phyloP scores from a whole-genome alignment of 331 rosid species.

The Rosa hybrid region DNA sequence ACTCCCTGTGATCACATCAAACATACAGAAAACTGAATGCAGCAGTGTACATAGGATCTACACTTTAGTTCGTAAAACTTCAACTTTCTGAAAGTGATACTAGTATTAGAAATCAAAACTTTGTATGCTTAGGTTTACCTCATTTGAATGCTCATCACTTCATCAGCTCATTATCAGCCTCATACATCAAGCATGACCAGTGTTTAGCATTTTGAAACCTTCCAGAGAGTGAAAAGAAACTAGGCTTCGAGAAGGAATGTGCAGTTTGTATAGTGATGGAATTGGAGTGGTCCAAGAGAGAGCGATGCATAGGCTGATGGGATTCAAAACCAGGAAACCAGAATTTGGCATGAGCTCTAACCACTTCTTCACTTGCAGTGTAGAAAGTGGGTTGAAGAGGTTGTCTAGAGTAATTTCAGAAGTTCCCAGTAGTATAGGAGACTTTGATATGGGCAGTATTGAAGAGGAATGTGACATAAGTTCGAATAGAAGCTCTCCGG shows the following conservation, averaged over 20 bases:
- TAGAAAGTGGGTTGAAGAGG: neutral
- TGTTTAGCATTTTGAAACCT: neutral
- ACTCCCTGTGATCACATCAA: neutral
- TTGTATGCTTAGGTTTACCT: slow-evolving; percentile 14
- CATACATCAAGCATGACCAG: slow-evolving; percentile 33
- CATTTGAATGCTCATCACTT: slow-evolving; percentile 23
- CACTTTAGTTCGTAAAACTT: neutral
- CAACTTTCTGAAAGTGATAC: neutral
- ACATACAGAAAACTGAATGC: neutral
- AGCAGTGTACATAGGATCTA: neutral
- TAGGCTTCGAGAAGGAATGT: slow-evolving; percentile 16
- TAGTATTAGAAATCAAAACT: neutral
- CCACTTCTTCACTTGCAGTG: neutral
- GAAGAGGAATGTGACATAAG: neutral
- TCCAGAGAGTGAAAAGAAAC: neutral
- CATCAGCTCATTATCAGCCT: slow-evolving; percentile 25
- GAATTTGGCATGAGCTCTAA: neutral
- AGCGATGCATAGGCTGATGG: neutral
- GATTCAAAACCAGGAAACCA: neutral
- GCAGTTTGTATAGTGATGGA: neutral
- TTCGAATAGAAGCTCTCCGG: neutral
- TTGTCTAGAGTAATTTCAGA: neutral
- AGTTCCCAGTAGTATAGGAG: neutral
- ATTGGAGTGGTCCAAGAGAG: neutral
- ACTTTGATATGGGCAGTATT: neutral